These are phyloP conservation scores for Solanum sejunctum DNA, from an alignment of 257 asterid species.

Conservation along the genomic window DNA sequence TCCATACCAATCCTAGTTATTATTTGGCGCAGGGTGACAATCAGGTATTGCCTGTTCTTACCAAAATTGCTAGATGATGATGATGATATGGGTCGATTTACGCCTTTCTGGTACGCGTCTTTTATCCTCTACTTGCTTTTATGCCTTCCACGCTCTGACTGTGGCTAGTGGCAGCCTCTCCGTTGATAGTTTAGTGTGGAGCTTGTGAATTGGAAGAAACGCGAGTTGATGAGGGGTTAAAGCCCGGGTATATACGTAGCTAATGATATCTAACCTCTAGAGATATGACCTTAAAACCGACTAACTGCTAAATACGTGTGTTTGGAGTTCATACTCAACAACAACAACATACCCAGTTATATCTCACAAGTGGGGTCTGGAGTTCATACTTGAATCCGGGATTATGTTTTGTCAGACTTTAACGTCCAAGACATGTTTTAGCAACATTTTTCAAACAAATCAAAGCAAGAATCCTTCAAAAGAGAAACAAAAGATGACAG, in stretches of 20 bases:
- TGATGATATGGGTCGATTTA: conserved; percentile 15
- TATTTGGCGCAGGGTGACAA: conserved; percentile 66
- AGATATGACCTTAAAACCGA: neutral
- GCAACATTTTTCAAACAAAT: neutral
- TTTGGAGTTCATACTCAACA: neutral
- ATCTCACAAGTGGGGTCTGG: too few relatives aligned
- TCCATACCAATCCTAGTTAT: conserved; percentile 31
- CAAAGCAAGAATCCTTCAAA: neutral
- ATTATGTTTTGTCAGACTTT: neutral
- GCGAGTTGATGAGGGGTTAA: neutral
- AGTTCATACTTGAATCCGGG: neutral
- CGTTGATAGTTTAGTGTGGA: neutral
- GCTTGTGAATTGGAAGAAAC: neutral
- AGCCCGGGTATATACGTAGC: neutral
- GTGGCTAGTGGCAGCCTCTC: neutral
- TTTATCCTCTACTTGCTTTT: conserved; percentile 2
- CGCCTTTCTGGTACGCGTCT: conserved; percentile 58
- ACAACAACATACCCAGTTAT: too few relatives aligned
- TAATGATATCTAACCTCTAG: neutral
- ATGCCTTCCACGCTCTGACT: neutral
- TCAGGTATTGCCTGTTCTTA: conserved; percentile 28
- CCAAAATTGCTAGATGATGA: conserved; percentile 24
- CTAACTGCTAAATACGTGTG: neutral
- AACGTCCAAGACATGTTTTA: neutral
- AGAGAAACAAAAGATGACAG: neutral